phyloP scores from a whole-genome alignment of 805 yeast species.

The Dipodascus geniculatus region DNA sequence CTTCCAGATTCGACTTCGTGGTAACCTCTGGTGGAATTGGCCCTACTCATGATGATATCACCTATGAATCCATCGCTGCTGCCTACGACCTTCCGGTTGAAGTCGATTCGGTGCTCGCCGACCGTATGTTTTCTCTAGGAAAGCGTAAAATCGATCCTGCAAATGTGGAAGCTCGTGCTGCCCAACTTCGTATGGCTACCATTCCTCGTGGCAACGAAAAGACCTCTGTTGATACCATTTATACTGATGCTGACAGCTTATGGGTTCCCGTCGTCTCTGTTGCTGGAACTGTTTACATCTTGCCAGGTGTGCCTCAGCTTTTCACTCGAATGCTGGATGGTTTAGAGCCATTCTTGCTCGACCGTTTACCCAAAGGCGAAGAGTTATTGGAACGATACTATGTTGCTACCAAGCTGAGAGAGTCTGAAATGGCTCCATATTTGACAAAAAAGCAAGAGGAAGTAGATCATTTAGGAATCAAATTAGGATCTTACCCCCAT shows the following conservation, averaged over 20 bases:
- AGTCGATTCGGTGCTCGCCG: conserved; percentile 46
- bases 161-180: conserved; percentile 36
- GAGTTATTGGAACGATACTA: conserved; percentile 33
- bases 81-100: conserved; percentile 42
- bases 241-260: conserved; percentile 34
- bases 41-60: conserved; percentile 84
- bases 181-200: conserved; percentile 71
- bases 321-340: conserved; percentile 44
- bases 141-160: conserved; percentile 24
- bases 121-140: conserved; percentile 41
- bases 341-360: conserved; percentile 28
- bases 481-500: conserved; percentile 83
- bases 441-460: conserved; percentile 40
- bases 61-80: conserved; percentile 63
- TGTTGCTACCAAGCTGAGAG: conserved; percentile 50
- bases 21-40: conserved; percentile 73
- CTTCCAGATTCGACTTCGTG: conserved; percentile 49
- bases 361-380: conserved; percentile 28
- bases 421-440: conserved; percentile 58
- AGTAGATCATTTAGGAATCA: conserved; percentile 33
- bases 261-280: conserved; percentile 83
- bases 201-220: conserved; percentile 39
- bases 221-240: conserved; percentile 22
- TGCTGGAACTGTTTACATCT: conserved; percentile 50
- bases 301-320: conserved; percentile 78